Percentiles rank a stretch among this genome's conserved stretches.
Conservation (phyloP, 768 basidiomycete genomes). For the Goffeauzyma gilvescens region DNA sequence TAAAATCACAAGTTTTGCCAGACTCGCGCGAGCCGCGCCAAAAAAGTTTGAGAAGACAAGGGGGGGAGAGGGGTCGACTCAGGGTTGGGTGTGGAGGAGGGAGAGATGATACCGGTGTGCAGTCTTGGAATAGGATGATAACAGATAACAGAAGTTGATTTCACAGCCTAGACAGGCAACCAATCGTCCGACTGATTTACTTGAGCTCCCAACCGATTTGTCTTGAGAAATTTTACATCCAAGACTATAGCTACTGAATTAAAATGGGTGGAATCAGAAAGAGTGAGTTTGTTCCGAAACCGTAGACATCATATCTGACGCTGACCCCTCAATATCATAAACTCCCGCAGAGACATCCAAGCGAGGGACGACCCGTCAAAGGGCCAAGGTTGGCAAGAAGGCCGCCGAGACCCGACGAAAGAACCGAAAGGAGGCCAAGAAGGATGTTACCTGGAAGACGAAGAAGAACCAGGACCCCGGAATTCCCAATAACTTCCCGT, state of each 20-base stretch:
- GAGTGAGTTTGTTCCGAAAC: slow-evolving; percentile 16
- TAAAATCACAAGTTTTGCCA: no score
- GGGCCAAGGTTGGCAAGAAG: slow-evolving; percentile 56
- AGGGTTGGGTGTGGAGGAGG: no score
- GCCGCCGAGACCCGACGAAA: slow-evolving; percentile 60
- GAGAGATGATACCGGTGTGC: no score
- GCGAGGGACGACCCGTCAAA: slow-evolving; percentile 51
- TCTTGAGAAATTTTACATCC: no score
- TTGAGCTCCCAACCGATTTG: no score
- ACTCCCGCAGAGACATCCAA: slow-evolving; percentile 55
- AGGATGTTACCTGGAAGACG: slow-evolving; percentile 69
- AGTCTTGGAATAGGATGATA: no score
- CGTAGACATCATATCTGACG: not conserved
- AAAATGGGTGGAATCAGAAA: slow-evolving; percentile 30
- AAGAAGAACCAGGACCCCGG: slow-evolving; percentile 65
- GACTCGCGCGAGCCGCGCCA: no score
- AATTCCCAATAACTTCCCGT: slow-evolving; percentile 80
- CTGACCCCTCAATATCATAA: not conserved
- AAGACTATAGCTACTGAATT: not conserved
- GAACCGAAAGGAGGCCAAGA: slow-evolving; percentile 52
- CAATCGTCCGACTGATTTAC: no score
- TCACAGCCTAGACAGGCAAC: no score
- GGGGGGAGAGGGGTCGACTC: no score
- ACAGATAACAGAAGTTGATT: no score
- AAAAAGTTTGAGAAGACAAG: no score